These are phyloP conservation scores for Eucalyptus melliodora DNA, from an alignment of 345 rosid species.

Conservation along the genomic window DNA sequence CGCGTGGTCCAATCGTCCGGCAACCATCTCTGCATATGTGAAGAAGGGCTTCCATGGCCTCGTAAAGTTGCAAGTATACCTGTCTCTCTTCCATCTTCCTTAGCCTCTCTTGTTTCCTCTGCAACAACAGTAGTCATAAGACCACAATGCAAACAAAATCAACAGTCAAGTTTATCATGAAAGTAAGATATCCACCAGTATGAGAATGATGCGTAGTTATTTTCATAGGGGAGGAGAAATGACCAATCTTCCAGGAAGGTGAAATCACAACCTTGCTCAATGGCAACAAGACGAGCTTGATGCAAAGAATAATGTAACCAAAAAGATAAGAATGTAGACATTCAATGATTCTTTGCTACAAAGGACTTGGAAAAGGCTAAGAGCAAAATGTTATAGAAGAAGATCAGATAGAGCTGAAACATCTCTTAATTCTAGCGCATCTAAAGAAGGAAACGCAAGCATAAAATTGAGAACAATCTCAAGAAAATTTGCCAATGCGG, in stretches of 20 bases:
- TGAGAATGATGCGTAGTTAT: no score
- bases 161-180: no score
- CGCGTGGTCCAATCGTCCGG: no score
- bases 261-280: background rate
- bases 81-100: no score
- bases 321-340: background rate
- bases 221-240: background rate
- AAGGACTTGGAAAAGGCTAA: background rate
- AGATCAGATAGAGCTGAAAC: background rate
- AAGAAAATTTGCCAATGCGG: background rate
- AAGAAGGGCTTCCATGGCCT: no score
- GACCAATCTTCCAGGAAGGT: background rate
- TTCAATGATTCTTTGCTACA: background rate
- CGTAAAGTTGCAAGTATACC: no score
- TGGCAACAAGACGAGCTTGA: background rate
- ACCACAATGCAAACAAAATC: no score
- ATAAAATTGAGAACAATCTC: background rate
- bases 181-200: no score
- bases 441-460: background rate
- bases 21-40: no score
- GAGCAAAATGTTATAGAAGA: background rate
- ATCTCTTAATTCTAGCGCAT: background rate
- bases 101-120: no score
- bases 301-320: background rate
- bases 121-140: no score